These are phyloP conservation scores for Fusarium haematococcum DNA, from an alignment of 2,329 filamentous ascomycete genomes.

Conservation along the genomic window DNA sequence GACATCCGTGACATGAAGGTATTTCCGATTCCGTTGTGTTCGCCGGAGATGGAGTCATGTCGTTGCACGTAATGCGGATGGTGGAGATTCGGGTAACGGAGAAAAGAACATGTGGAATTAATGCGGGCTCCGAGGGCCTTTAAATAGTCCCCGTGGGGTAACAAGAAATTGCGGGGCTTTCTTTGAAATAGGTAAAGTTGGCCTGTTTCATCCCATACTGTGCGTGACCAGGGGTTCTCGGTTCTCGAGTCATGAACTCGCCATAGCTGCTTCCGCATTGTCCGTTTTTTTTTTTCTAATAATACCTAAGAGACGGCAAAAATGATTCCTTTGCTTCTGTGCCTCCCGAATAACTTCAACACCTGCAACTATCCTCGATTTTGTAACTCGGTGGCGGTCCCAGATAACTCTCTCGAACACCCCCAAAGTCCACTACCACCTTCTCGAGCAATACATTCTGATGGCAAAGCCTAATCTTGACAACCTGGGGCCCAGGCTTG, in stretches of 20 bases:
- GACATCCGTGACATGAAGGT: constrained; percentile 1
- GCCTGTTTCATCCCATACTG: neutral
- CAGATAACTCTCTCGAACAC: constrained; percentile 24
- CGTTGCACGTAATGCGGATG: neutral
- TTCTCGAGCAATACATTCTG: constrained; percentile 38
- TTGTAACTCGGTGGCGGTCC: constrained; percentile 18
- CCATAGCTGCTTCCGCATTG: neutral
- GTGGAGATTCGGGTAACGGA: neutral
- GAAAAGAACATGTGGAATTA: neutral
- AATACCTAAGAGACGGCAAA: neutral
- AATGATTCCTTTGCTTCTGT: neutral
- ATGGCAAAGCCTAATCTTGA: constrained; percentile 13
- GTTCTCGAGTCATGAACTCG: neutral
- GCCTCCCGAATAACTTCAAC: too few species aligned
- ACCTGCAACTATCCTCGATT: neutral
- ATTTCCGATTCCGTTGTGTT: neutral
- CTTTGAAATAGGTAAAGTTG: neutral
- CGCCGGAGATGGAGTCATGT: neutral
- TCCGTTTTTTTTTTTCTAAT: neutral
- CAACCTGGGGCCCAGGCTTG: neutral
- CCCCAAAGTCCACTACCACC: constrained; percentile 27
- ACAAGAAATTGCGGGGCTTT: neutral
- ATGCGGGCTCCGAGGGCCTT: neutral
- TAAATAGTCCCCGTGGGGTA: neutral
- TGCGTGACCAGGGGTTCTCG: neutral